A percentile compares a stretch with the other conserved stretches of the same genome.
Conservation (phyloP, 2,329 filamentous ascomycete species). For the Ceratocystis eucalypticola region DNA sequence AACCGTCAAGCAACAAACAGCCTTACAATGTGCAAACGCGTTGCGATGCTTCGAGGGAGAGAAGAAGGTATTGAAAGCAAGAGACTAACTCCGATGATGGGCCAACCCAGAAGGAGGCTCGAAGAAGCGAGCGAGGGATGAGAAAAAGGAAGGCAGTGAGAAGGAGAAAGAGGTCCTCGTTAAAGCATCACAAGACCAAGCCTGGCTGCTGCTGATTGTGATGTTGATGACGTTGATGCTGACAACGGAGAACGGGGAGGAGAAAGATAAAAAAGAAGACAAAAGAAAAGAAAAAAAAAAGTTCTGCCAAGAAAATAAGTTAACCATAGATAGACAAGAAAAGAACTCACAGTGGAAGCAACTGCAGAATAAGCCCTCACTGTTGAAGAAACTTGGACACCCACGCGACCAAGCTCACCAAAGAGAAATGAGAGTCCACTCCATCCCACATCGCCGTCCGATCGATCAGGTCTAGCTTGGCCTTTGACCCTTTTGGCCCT, state of each 20-base stretch:
- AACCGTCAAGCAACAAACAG: background rate
- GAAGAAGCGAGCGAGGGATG: background rate
- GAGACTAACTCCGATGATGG: background rate
- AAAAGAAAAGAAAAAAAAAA: conserved; percentile 8
- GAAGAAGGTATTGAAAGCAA: conserved; percentile 7
- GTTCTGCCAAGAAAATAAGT: background rate
- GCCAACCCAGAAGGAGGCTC: background rate
- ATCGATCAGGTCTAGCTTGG: background rate
- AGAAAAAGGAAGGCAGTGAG: background rate
- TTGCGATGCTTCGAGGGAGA: background rate
- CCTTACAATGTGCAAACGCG: background rate
- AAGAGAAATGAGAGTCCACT: background rate
- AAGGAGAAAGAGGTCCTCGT: background rate
- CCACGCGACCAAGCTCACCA: background rate
- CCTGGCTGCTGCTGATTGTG: background rate
- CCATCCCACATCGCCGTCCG: background rate
- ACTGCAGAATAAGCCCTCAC: background rate
- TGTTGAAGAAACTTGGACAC: background rate
- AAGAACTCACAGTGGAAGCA: background rate
- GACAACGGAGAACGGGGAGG: background rate
- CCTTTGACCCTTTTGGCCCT: background rate
- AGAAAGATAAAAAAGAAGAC: background rate
- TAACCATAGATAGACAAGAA: background rate
- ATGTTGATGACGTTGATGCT: background rate
- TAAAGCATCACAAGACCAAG: background rate